Percentiles rank a stretch among this genome's conserved stretches.
phyloP scores from a whole-genome alignment of 805 yeast species.

The Millerago galiae region DNA sequence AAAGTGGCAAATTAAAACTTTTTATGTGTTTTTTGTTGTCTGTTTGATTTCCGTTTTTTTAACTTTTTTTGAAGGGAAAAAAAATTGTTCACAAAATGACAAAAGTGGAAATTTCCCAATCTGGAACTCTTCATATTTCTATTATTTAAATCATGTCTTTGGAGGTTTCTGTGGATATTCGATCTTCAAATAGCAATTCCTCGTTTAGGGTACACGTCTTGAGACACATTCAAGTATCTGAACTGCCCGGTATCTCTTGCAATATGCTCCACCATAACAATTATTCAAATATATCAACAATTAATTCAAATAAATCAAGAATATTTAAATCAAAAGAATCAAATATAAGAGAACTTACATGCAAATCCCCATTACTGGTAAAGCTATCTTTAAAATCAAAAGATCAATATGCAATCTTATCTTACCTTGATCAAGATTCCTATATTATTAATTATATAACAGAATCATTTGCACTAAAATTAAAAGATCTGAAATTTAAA shows the following conservation, averaged over 20 bases:
- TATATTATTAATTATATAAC: slow-evolving; percentile 45
- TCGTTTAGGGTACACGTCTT: neutral
- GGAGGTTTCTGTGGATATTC: neutral
- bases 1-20: neutral
- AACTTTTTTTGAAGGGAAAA: neutral
- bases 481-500: neutral
- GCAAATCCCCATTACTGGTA: slow-evolving; percentile 9
- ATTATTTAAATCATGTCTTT: neutral
- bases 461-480: slow-evolving; percentile 32
- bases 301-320: slow-evolving; percentile 20
- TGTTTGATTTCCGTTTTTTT: neutral
- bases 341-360: neutral
- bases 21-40: neutral
- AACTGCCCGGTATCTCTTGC: slow-evolving; percentile 12
- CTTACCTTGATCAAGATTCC: slow-evolving; percentile 3
- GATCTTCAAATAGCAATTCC: neutral
- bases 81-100: neutral
- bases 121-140: no score
- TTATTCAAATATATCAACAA: neutral
- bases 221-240: slow-evolving; percentile 7
- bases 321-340: slow-evolving; percentile 9
- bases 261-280: slow-evolving; percentile 10
- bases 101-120: neutral
- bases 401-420: slow-evolving; percentile 15
- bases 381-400: slow-evolving; percentile 15